phyloP scores from a whole-genome alignment of 1,139 yeast genomes.

The Candida neerlandica region DNA sequence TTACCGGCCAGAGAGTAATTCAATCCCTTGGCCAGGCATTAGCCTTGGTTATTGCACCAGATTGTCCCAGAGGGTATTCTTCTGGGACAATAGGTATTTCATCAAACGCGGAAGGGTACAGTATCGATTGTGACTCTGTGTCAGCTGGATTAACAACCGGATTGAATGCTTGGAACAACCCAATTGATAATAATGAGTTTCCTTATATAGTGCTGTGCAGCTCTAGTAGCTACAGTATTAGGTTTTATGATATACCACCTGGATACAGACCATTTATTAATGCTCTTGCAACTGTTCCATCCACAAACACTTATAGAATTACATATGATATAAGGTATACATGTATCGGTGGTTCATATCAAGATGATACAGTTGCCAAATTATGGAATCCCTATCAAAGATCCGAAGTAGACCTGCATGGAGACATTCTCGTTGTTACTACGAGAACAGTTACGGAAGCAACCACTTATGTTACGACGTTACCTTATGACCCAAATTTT shows the following conservation, averaged over 20 bases:
- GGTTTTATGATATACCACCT: constrained; percentile 10
- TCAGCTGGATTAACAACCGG: constrained; percentile 22
- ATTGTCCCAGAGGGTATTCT: constrained; percentile 24
- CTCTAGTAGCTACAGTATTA: constrained; percentile 14
- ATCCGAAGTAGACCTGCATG: constrained; percentile 18
- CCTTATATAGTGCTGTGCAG: constrained; percentile 19
- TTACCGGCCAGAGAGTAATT: not conserved
- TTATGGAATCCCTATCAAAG: constrained; percentile 17
- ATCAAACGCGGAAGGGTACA: not conserved
- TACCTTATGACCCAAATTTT: constrained; percentile 13
- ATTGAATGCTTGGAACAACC: constrained; percentile 17
- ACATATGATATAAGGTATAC: constrained; percentile 13
- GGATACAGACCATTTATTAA: not conserved
- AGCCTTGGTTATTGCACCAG: not conserved
- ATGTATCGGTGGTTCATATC: not conserved
- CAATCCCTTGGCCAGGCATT: constrained; percentile 1
- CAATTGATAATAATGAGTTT: constrained; percentile 12
- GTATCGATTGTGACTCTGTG: constrained; percentile 23
- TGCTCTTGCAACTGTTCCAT: constrained; percentile 2
- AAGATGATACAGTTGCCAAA: not conserved
- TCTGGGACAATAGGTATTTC: constrained; percentile 25
- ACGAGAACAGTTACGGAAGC: constrained; percentile 28
- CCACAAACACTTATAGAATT: not conserved
- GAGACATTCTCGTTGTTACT: constrained; percentile 19
- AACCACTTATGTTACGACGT: constrained; percentile 23